Evolutionary conservation across 2,329 filamentous ascomycete species (phyloP).

Genomic region (Fusarium sublunatum): DNA sequence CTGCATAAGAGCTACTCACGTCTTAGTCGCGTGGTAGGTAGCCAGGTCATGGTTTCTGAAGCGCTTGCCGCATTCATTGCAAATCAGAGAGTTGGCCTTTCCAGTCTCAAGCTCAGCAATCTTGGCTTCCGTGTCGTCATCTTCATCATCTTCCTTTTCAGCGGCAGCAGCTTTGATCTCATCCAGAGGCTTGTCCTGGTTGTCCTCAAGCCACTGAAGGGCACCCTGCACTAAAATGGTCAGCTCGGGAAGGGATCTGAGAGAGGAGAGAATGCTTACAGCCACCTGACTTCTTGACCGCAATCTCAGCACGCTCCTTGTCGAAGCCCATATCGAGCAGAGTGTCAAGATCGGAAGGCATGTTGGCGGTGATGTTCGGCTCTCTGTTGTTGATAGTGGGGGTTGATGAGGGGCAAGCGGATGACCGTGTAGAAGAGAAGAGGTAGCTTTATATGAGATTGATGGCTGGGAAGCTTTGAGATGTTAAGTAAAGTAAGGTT

Average conservation of each 20-base stretch:
- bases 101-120: conserved; percentile 76
- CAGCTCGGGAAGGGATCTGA: conserved; percentile 5
- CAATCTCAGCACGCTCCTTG: conserved; percentile 81
- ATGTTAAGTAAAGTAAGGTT: background rate
- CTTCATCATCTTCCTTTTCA: conserved; percentile 61
- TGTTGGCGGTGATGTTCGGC: conserved; percentile 56
- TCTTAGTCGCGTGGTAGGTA: conserved; percentile 91
- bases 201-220: conserved; percentile 93
- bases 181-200: conserved; percentile 87
- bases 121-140: conserved; percentile 62
- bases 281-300: conserved; percentile 84
- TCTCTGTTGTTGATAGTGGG: conserved; percentile 39
- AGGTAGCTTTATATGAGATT: background rate
- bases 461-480: background rate
- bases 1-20: conserved; percentile 57
- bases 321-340: conserved; percentile 85
- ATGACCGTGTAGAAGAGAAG: background rate
- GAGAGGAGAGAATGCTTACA: conserved; percentile 62
- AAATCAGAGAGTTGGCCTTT: conserved; percentile 84
- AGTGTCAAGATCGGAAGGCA: conserved; percentile 68
- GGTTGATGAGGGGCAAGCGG: conserved; percentile 32
- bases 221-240: conserved; percentile 79
- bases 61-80: conserved; percentile 94
- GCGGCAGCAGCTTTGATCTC: conserved; percentile 71
- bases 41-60: conserved; percentile 85